These are phyloP conservation scores for Fusarium scirpi DNA, from an alignment of 2,329 filamentous ascomycete genomes.

Conservation along the genomic window DNA sequence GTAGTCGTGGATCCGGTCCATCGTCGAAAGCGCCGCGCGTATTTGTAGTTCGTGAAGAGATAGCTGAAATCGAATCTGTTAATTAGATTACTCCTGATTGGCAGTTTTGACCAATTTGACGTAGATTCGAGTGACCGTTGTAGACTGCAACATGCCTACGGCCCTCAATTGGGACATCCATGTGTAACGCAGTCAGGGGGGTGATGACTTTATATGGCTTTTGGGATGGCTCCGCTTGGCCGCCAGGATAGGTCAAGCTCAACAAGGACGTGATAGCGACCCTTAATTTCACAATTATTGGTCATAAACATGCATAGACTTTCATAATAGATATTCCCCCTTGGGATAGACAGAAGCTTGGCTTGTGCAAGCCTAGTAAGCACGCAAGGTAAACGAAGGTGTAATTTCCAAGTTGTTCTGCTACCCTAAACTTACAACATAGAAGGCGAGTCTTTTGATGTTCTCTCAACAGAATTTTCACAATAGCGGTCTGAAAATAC, in stretches of 20 bases:
- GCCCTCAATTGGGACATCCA: background rate
- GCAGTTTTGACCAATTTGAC: background rate
- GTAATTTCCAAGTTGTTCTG: background rate
- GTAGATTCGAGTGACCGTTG: background rate
- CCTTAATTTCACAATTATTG: slow-evolving; percentile 22
- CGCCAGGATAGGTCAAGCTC: slow-evolving; percentile 25
- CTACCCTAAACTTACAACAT: slow-evolving; percentile 27
- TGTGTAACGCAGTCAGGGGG: slow-evolving; percentile 24
- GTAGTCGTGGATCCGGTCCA: background rate
- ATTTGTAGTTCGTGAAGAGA: background rate
- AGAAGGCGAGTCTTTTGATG: background rate
- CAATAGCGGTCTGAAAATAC: slow-evolving; percentile 10
- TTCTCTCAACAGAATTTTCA: background rate
- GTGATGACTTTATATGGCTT: slow-evolving; percentile 38
- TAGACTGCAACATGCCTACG: background rate
- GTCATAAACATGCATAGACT: slow-evolving; percentile 31
- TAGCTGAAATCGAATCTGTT: background rate
- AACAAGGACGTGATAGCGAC: slow-evolving; percentile 12
- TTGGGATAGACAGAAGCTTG: background rate
- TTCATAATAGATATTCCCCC: slow-evolving; percentile 3
- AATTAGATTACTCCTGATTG: background rate
- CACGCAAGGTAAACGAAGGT: background rate
- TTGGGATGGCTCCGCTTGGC: slow-evolving; percentile 23
- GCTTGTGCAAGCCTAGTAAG: background rate
- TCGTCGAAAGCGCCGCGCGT: background rate